Conservation (phyloP, 768 basidiomycete species). For the Kwoniella sp. region DNA sequence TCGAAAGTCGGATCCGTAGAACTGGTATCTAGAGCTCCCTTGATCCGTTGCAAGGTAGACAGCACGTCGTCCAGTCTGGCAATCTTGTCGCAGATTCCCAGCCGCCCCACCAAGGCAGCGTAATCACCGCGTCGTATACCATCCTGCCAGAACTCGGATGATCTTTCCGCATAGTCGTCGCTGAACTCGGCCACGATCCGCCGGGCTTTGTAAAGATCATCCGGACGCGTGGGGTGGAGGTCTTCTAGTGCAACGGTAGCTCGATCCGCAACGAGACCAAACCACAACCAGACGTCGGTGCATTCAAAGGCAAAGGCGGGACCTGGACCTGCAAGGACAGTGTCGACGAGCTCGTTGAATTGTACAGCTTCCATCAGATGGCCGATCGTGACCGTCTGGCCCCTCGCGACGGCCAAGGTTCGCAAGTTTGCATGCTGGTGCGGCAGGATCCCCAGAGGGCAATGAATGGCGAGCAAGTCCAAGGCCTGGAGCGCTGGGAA, state of each 20-base stretch:
- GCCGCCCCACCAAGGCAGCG: constrained; percentile 29
- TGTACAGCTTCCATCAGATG: constrained; percentile 15
- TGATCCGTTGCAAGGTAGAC: constrained; percentile 25
- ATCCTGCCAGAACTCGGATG: constrained; percentile 26
- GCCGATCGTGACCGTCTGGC: constrained; percentile 9
- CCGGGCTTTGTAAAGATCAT: constrained; percentile 22
- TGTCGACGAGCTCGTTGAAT: constrained; percentile 22
- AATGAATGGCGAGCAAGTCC: constrained; percentile 37
- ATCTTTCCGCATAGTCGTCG: constrained; percentile 17
- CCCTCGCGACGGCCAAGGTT: constrained; percentile 36
- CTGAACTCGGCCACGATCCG: constrained; percentile 23
- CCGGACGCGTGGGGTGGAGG: constrained; percentile 17
- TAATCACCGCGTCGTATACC: constrained; percentile 11
- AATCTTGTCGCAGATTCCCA: constrained; percentile 37
- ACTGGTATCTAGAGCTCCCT: constrained; percentile 29
- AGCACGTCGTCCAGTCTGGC: constrained; percentile 34
- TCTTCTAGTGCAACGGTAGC: constrained; percentile 34
- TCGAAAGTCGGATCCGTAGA: constrained; percentile 27
- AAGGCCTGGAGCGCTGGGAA: constrained; percentile 35
- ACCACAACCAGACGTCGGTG: constrained; percentile 33
- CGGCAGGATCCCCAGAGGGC: constrained; percentile 40
- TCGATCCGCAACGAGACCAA: constrained; percentile 24
- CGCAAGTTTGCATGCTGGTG: constrained; percentile 23
- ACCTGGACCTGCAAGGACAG: constrained; percentile 5
- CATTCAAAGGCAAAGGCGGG: constrained; percentile 13